A percentile compares a stretch with the other conserved stretches of the same genome.
Conservation (phyloP, 2,329 filamentous ascomycete genomes). For the Albophoma yamanashiensis region DNA sequence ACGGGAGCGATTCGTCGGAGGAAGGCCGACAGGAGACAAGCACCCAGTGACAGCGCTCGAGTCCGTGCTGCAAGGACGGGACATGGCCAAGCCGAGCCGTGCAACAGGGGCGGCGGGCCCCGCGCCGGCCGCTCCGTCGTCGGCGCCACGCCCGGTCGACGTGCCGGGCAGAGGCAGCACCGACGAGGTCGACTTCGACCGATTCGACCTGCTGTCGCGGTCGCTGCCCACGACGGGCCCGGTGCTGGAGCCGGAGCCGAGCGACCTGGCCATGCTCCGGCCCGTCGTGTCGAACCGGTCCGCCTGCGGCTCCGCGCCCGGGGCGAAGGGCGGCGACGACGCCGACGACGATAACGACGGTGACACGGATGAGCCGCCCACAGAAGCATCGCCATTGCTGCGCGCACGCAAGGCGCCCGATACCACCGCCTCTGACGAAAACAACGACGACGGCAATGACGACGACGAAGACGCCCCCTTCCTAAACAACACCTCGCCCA, state of each 20-base stretch:
- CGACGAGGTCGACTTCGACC: conserved; percentile 3
- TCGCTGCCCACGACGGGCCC: conserved; percentile 26
- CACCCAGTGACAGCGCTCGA: neutral
- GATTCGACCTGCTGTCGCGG: conserved; percentile 21
- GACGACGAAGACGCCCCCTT: conserved; percentile 14
- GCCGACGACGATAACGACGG: neutral
- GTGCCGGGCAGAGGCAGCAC: neutral
- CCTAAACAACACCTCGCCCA: conserved; percentile 33
- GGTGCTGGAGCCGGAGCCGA: conserved; percentile 29
- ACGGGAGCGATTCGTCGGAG: neutral
- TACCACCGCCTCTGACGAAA: neutral
- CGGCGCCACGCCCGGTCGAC: neutral
- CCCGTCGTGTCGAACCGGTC: conserved; percentile 7
- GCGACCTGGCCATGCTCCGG: conserved; percentile 28
- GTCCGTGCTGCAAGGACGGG: neutral
- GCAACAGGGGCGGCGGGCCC: neutral
- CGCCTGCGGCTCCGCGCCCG: neutral
- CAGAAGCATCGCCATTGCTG: conserved; percentile 17
- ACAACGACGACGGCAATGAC: neutral
- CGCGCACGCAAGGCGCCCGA: conserved; percentile 1
- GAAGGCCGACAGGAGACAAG: neutral
- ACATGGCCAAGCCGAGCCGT: neutral
- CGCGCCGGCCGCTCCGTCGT: neutral
- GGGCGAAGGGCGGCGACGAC: conserved; percentile 1
- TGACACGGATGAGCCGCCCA: neutral